Percentiles rank a stretch among this genome's conserved stretches.
These are phyloP conservation scores for Lachancea cidri DNA, from an alignment of 805 yeast genomes.

Conservation along the genomic window DNA sequence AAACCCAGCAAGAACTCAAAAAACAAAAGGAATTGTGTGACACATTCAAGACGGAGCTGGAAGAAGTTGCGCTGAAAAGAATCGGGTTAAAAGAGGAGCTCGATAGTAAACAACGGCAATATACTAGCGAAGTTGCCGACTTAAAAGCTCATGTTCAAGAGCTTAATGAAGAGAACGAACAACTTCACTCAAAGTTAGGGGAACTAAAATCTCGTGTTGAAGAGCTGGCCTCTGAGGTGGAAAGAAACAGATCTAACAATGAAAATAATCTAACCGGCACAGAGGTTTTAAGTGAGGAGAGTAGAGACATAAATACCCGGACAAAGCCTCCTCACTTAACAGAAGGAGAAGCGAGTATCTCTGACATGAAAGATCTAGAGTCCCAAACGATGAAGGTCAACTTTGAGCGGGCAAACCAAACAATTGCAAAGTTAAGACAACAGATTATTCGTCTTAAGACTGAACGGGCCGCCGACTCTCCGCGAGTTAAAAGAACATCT, in stretches of 20 bases:
- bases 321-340: neutral
- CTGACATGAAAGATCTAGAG: constrained; percentile 36
- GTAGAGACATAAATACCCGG: too few species aligned
- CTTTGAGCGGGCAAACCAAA: constrained; percentile 57
- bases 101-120: constrained; percentile 33
- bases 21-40: constrained; percentile 35
- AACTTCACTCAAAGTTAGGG: constrained; percentile 41
- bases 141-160: constrained; percentile 50
- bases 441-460: constrained; percentile 26
- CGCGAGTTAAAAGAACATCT: neutral
- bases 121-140: constrained; percentile 41
- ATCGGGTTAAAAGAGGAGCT: constrained; percentile 38
- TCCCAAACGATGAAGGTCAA: constrained; percentile 62
- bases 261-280: too few species aligned
- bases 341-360: neutral
- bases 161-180: constrained; percentile 66
- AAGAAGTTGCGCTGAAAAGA: constrained; percentile 39
- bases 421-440: constrained; percentile 54
- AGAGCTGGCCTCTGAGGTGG: constrained; percentile 5
- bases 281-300: too few species aligned
- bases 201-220: constrained; percentile 20
- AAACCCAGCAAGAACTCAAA: constrained; percentile 37
- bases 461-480: constrained; percentile 15
- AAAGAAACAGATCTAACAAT: neutral
- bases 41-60: constrained; percentile 45